These are phyloP conservation scores for Podospora didyma DNA, from an alignment of 495 filamentous ascomycete genomes.

Conservation along the genomic window DNA sequence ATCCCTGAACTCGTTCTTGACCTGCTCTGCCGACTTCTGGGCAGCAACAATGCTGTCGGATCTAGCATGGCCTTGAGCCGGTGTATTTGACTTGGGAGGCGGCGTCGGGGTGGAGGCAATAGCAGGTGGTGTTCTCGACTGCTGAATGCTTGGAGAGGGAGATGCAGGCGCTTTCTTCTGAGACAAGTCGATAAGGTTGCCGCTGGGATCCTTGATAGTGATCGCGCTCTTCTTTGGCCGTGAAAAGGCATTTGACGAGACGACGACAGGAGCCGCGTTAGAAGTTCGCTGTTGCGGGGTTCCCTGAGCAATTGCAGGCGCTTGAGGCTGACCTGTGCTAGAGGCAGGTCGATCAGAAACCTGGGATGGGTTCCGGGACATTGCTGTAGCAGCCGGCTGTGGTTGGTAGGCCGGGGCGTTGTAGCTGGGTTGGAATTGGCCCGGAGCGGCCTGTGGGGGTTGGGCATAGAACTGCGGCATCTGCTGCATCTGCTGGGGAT, in stretches of 20 bases:
- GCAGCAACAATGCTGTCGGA: constrained; percentile 39
- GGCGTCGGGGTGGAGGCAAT: constrained; percentile 50
- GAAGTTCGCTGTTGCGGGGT: constrained; percentile 49
- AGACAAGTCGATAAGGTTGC: constrained; percentile 50
- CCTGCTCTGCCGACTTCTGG: constrained; percentile 50
- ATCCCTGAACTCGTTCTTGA: constrained; percentile 49
- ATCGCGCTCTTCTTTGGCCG: constrained; percentile 62
- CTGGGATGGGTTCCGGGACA: constrained; percentile 83
- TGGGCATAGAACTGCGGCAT: constrained; percentile 15
- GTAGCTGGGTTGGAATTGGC: constrained; percentile 44
- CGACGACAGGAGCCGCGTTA: constrained; percentile 55
- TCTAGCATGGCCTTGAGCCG: constrained; percentile 36
- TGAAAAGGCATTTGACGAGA: constrained; percentile 53
- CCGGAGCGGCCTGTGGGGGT: constrained; percentile 35
- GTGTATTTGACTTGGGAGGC: constrained; percentile 41
- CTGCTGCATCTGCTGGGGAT: constrained; percentile 24
- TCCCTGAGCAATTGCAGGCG: constrained; percentile 41
- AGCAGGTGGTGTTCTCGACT: constrained; percentile 50
- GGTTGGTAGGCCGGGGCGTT: constrained; percentile 42
- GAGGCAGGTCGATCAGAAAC: constrained; percentile 75
- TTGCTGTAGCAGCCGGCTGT: constrained; percentile 55
- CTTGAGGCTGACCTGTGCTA: constrained; percentile 62
- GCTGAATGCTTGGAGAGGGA: constrained; percentile 43
- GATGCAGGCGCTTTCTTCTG: constrained; percentile 39
- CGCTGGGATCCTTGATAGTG: constrained; percentile 73